Evolutionary conservation across 768 basidiomycete species (phyloP).

Genomic region (Rhodotorula taiwanensis): DNA sequence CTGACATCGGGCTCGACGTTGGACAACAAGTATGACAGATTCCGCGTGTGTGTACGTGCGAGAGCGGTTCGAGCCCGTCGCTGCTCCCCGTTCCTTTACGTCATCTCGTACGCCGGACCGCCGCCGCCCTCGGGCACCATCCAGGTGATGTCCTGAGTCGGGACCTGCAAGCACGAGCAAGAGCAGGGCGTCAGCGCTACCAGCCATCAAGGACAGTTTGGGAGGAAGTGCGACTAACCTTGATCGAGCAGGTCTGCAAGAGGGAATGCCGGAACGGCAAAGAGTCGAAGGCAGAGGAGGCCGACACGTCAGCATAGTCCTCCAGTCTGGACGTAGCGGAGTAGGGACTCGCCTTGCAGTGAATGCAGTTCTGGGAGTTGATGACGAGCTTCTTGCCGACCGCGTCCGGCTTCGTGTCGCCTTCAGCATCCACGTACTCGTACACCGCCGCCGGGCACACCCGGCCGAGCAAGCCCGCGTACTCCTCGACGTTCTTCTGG

Average conservation of each 20-base stretch:
- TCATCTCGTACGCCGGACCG: neutral
- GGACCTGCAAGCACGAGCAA: constrained; percentile 41
- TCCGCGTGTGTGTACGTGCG: too few relatives aligned
- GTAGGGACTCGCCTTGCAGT: constrained; percentile 47
- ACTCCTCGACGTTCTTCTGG: constrained; percentile 63
- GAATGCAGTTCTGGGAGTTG: constrained; percentile 64
- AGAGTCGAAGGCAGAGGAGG: constrained; percentile 51
- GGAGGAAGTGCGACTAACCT: constrained; percentile 44
- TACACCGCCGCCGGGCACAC: constrained; percentile 96
- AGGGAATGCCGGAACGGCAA: too few relatives aligned
- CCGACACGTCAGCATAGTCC: neutral
- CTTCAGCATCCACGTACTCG: constrained; percentile 75
- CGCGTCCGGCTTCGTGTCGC: constrained; percentile 54
- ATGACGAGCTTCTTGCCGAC: constrained; percentile 84
- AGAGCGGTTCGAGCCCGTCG: too few relatives aligned
- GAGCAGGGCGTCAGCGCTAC: neutral
- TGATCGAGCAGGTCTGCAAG: constrained; percentile 71
- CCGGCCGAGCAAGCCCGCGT: constrained; percentile 75
- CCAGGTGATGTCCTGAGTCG: constrained; percentile 96
- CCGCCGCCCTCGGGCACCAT: constrained; percentile 65
- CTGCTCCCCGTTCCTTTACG: too few relatives aligned
- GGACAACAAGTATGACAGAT: too few relatives aligned
- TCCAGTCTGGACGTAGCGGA: neutral
- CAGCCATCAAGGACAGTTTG: too few relatives aligned
- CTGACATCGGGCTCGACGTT: too few relatives aligned